Conservation (phyloP, 495 filamentous ascomycete species). For the Trichoderma parareesei region DNA sequence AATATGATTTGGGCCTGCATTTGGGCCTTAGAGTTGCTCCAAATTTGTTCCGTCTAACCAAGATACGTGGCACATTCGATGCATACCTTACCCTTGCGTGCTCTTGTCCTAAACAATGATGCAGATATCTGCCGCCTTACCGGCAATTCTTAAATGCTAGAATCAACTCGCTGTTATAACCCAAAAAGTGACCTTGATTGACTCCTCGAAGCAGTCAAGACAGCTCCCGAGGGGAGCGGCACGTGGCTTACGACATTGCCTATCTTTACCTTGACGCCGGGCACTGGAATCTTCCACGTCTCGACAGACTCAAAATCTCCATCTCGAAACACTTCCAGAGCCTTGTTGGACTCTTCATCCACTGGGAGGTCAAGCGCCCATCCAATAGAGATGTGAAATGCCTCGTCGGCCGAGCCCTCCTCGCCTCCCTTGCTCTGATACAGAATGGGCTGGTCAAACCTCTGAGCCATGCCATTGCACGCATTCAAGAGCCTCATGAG, state of each 20-base stretch:
- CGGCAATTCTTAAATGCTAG: not conserved
- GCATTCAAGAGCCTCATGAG: slow-evolving; percentile 55
- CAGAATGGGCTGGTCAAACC: slow-evolving; percentile 62
- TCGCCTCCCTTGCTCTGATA: slow-evolving; percentile 36
- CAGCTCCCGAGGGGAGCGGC: slow-evolving; percentile 22
- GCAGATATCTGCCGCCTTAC: too few relatives aligned
- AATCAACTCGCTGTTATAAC: not conserved
- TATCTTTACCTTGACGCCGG: slow-evolving; percentile 63
- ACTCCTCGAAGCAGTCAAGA: not conserved
- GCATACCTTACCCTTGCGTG: too few relatives aligned
- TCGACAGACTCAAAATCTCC: slow-evolving; percentile 21
- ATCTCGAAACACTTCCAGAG: slow-evolving; percentile 12
- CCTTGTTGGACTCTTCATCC: slow-evolving; percentile 21
- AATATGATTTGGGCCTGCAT: too few relatives aligned
- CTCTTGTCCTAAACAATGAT: too few relatives aligned
- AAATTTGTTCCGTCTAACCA: too few relatives aligned
- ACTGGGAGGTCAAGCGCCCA: slow-evolving; percentile 54
- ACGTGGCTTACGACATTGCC: slow-evolving; percentile 62
- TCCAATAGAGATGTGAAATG: slow-evolving; percentile 75
- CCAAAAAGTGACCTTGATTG: not conserved
- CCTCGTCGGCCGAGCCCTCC: slow-evolving; percentile 34
- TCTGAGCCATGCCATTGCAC: slow-evolving; percentile 53
- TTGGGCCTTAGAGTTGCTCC: too few relatives aligned
- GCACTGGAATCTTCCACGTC: slow-evolving; percentile 28
- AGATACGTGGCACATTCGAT: too few relatives aligned